These are phyloP conservation scores for Botrytis sinoallii DNA, from an alignment of 2,329 filamentous ascomycete species.

Conservation along the genomic window DNA sequence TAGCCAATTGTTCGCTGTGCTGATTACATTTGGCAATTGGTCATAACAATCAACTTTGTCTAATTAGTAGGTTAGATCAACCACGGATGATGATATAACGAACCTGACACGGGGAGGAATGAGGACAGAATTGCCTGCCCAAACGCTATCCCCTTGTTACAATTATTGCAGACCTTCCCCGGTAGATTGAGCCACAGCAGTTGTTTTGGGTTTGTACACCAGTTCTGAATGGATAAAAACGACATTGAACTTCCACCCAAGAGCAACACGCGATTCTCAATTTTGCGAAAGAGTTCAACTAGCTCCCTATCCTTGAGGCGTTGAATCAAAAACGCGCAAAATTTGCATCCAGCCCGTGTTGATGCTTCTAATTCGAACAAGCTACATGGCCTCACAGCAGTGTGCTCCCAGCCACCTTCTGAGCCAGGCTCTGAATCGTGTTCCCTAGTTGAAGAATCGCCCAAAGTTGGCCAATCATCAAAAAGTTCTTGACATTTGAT, in stretches of 20 bases:
- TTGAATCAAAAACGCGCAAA: background rate
- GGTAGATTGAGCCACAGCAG: background rate
- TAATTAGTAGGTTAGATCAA: rapidly evolving
- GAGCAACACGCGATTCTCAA: background rate
- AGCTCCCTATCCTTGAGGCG: background rate
- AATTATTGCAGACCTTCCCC: background rate
- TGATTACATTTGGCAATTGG: background rate
- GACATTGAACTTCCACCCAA: background rate
- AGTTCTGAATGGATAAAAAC: background rate
- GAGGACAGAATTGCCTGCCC: rapidly evolving
- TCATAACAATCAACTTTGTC: rapidly evolving
- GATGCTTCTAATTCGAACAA: background rate
- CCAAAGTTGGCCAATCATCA: background rate
- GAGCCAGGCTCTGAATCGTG: background rate
- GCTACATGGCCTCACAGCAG: background rate
- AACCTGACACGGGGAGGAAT: background rate
- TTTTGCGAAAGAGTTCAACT: background rate
- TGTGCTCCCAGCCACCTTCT: background rate
- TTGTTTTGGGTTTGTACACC: background rate
- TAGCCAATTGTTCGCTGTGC: background rate
- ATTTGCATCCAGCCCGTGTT: background rate
- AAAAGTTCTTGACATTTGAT: background rate
- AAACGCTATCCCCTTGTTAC: background rate
- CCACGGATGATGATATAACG: background rate
- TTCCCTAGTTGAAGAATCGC: background rate